A percentile compares a stretch with the other conserved stretches of the same genome.
phyloP scores from a whole-genome alignment of 1,284 basidiomycete genomes.

The Malassezia cuniculi region DNA sequence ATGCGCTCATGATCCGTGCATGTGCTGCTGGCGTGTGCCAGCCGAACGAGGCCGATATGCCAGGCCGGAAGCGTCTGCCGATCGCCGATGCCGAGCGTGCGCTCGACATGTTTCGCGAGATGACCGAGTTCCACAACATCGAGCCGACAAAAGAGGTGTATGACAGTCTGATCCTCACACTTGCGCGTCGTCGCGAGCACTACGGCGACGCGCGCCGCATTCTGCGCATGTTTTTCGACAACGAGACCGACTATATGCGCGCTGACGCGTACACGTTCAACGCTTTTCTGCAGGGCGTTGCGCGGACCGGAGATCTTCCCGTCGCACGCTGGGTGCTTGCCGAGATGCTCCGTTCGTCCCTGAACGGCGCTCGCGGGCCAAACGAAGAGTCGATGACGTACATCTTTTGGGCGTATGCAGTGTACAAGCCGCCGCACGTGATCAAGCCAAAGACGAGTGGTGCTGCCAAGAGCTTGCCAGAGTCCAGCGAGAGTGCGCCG shows the following conservation, averaged over 20 bases:
- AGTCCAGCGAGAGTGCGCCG: neutral
- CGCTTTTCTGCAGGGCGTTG: constrained; percentile 76
- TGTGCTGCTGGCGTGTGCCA: constrained; percentile 55
- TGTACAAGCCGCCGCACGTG: constrained; percentile 53
- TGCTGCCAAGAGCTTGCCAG: neutral
- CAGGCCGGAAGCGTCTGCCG: constrained; percentile 1
- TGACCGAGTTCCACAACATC: constrained; percentile 58
- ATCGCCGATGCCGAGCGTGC: constrained; percentile 72
- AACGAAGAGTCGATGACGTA: constrained; percentile 66
- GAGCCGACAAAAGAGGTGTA: constrained; percentile 61
- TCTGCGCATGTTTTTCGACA: constrained; percentile 51
- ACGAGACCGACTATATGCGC: constrained; percentile 50
- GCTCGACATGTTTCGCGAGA: constrained; percentile 81
- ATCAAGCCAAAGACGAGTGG: neutral
- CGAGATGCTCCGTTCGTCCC: constrained; percentile 56
- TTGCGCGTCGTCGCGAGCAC: constrained; percentile 48
- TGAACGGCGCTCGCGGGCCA: constrained; percentile 43
- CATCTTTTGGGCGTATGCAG: constrained; percentile 75
- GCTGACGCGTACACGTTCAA: constrained; percentile 60
- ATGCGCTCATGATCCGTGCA: constrained; percentile 73
- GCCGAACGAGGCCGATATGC: constrained; percentile 38
- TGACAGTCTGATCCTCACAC: constrained; percentile 64
- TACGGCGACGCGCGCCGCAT: constrained; percentile 47
- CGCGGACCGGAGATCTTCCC: constrained; percentile 67
- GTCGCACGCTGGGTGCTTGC: constrained; percentile 80